A percentile compares a stretch with the other conserved stretches of the same genome.
Evolutionary conservation across 1,284 basidiomycete genomes (phyloP).

Genomic region (Trametes versicolor): DNA sequence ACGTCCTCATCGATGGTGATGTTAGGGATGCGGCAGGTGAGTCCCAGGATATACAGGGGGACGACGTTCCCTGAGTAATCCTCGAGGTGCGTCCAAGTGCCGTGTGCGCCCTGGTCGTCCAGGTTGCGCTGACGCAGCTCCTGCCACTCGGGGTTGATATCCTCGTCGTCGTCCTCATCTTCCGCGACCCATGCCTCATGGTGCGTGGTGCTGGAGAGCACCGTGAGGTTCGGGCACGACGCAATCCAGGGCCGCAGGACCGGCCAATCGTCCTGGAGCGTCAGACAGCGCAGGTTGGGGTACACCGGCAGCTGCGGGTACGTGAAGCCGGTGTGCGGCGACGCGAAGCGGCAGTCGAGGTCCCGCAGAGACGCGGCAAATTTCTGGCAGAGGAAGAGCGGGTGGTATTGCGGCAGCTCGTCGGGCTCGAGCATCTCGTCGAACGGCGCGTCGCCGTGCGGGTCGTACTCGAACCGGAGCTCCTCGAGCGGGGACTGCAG

Average conservation of each 20-base stretch:
- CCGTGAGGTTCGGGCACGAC: background rate
- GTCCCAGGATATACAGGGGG: background rate
- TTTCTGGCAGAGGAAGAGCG: background rate
- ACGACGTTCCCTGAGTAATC: background rate
- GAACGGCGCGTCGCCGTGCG: background rate
- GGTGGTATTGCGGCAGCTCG: background rate
- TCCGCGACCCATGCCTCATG: background rate
- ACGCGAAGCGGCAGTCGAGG: background rate
- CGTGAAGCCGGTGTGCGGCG: background rate
- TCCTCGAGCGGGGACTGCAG: background rate
- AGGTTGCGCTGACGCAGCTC: background rate
- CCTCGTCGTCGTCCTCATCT: background rate
- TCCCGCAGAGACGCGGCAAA: background rate
- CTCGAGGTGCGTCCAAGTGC: conserved; percentile 1
- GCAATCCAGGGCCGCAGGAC: conserved; percentile 1
- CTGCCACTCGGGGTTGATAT: background rate
- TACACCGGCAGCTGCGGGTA: background rate
- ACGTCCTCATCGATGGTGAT: background rate
- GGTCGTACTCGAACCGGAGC: background rate
- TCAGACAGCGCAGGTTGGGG: background rate
- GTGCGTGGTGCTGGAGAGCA: background rate
- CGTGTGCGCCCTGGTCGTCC: background rate
- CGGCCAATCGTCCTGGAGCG: background rate
- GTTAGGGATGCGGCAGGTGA: background rate
- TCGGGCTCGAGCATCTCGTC: background rate